A percentile compares a stretch with the other conserved stretches of the same genome.
These are phyloP conservation scores for Datura wrightii DNA, from an alignment of 257 asterid genomes.

Conservation along the genomic window DNA sequence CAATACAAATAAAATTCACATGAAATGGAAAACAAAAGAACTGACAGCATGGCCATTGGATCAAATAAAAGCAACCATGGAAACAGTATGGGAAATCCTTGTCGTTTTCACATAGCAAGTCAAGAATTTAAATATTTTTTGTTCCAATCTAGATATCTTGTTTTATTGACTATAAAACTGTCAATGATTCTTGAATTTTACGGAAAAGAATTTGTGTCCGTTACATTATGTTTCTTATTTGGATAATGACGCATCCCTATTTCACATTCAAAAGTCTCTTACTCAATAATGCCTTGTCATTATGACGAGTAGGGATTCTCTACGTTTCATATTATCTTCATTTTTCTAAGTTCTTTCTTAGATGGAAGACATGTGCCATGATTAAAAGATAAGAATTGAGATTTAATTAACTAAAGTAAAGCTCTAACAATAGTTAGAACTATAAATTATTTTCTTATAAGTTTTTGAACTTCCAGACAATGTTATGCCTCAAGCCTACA, in stretches of 20 bases:
- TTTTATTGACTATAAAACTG: not conserved
- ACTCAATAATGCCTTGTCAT: not conserved
- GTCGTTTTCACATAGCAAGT: not conserved
- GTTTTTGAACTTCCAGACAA: too few relatives aligned
- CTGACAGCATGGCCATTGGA: not conserved
- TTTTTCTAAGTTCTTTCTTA: too few relatives aligned
- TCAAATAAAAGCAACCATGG: not conserved
- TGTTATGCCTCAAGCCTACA: too few relatives aligned
- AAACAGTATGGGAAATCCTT: not conserved
- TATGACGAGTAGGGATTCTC: too few relatives aligned
- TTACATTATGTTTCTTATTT: not conserved
- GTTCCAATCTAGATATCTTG: not conserved
- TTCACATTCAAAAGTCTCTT: not conserved
- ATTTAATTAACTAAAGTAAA: too few relatives aligned
- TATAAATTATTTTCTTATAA: too few relatives aligned
- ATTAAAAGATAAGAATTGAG: too few relatives aligned
- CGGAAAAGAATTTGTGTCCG: not conserved
- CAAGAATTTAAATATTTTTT: not conserved
- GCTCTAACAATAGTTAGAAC: too few relatives aligned
- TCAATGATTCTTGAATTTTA: not conserved
- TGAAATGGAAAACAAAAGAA: not conserved
- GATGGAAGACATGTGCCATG: too few relatives aligned
- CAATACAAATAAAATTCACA: too few relatives aligned
- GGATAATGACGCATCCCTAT: not conserved
- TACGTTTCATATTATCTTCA: too few relatives aligned